Conservation (phyloP, 306 rosid genomes). For the Senna siamea region DNA sequence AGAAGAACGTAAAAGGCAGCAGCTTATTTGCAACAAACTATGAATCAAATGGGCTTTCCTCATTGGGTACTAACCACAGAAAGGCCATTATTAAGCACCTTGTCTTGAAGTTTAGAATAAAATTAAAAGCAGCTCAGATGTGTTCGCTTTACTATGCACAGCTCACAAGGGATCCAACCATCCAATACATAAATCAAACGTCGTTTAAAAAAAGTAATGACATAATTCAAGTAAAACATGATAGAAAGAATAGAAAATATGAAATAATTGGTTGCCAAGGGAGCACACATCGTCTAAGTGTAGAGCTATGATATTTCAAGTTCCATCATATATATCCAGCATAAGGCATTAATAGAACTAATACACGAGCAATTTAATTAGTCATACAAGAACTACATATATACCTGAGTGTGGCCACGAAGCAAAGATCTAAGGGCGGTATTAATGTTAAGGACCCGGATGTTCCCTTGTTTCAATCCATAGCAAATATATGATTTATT, state of each 20-base stretch:
- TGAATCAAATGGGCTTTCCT: too few relatives aligned
- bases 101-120: too few relatives aligned
- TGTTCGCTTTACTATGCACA: too few relatives aligned
- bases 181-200: neutral
- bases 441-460: conserved; percentile 85
- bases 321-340: neutral
- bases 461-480: conserved; percentile 90
- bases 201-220: neutral
- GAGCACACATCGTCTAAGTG: neutral
- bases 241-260: neutral
- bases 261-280: neutral
- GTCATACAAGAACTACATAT: neutral
- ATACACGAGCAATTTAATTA: conserved; percentile 2
- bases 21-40: neutral
- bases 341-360: neutral
- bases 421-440: conserved; percentile 89
- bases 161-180: neutral
- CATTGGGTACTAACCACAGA: too few relatives aligned
- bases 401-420: conserved; percentile 92
- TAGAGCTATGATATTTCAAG: neutral
- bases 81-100: too few relatives aligned
- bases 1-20: neutral
- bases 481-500: conserved; percentile 94
- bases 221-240: too few relatives aligned
- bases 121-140: too few relatives aligned